phyloP scores from a whole-genome alignment of 768 basidiomycete species.

The Trametes cubensis region DNA sequence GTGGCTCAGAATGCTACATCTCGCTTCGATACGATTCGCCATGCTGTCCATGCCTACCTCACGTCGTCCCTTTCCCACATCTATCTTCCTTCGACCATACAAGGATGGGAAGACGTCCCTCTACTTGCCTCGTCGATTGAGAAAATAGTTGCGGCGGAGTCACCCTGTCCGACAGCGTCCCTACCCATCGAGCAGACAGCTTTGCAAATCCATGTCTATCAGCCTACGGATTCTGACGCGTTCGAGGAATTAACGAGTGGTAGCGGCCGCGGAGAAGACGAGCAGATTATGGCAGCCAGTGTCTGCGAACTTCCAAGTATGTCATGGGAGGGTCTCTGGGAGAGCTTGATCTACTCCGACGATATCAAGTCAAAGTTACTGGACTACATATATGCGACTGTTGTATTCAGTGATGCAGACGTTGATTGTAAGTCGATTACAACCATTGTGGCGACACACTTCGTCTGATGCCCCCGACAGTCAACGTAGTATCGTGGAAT shows the following conservation, averaged over 20 bases:
- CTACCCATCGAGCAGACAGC: slow-evolving; percentile 58
- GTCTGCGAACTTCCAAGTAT: slow-evolving; percentile 86
- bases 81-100: slow-evolving; percentile 66
- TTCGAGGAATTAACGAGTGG: slow-evolving; percentile 72
- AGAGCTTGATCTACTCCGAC: slow-evolving; percentile 81
- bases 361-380: slow-evolving; percentile 86
- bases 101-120: slow-evolving; percentile 79
- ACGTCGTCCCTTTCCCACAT: slow-evolving; percentile 63
- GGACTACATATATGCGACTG: slow-evolving; percentile 93
- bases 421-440: slow-evolving; percentile 66
- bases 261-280: slow-evolving; percentile 56
- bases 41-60: slow-evolving; percentile 60
- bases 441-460: not conserved
- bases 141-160: slow-evolving; percentile 72
- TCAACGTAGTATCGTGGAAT: slow-evolving; percentile 95
- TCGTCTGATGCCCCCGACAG: slow-evolving; percentile 40
- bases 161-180: slow-evolving; percentile 53
- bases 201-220: slow-evolving; percentile 88
- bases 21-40: slow-evolving; percentile 75
- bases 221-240: slow-evolving; percentile 66
- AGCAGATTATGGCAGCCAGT: slow-evolving; percentile 84
- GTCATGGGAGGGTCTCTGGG: slow-evolving; percentile 92
- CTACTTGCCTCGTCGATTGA: slow-evolving; percentile 77
- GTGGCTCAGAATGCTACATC: slow-evolving; percentile 67
- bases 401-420: slow-evolving; percentile 87